Evolutionary conservation across 495 filamentous ascomycete genomes (phyloP).

Genomic region (Tuber melanosporum): DNA sequence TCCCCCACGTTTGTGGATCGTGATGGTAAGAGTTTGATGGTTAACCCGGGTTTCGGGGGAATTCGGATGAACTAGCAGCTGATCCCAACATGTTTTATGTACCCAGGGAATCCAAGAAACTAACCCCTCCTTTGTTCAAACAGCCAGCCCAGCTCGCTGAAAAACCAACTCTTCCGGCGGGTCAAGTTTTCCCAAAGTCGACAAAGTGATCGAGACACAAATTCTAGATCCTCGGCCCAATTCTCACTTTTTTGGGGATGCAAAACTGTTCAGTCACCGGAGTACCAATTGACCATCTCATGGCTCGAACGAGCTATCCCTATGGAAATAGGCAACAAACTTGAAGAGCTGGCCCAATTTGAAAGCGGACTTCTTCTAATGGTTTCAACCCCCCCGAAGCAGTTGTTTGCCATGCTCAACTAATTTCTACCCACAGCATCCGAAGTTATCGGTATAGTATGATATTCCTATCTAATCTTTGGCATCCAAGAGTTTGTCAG

Average conservation of each 20-base stretch:
- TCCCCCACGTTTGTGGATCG: conserved; percentile 1
- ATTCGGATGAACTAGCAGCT: not conserved
- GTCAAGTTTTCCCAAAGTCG: not conserved
- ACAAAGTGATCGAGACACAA: conserved; percentile 1
- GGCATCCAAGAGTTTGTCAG: not conserved
- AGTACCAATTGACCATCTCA: not conserved
- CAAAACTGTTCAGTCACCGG: not conserved
- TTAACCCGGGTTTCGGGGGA: conserved; percentile 3
- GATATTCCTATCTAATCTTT: not conserved
- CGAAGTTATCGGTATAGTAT: not conserved
- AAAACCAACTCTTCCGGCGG: not conserved
- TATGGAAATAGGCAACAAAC: not conserved
- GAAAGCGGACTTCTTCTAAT: not conserved
- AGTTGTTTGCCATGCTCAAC: not conserved
- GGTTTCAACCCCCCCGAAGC: not conserved
- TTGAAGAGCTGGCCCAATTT: not conserved
- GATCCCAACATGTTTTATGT: not conserved
- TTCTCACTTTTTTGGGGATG: not conserved
- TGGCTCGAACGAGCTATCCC: not conserved
- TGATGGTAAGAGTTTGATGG: not conserved
- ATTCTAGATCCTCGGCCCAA: conserved; percentile 2
- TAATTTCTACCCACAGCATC: not conserved
- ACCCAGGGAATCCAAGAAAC: not conserved
- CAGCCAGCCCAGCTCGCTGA: not conserved
- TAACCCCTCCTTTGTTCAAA: not conserved